Percentiles rank a stretch among this genome's conserved stretches.
phyloP scores from a whole-genome alignment of 2,329 filamentous ascomycete genomes.

The Fonsecaea erecta region DNA sequence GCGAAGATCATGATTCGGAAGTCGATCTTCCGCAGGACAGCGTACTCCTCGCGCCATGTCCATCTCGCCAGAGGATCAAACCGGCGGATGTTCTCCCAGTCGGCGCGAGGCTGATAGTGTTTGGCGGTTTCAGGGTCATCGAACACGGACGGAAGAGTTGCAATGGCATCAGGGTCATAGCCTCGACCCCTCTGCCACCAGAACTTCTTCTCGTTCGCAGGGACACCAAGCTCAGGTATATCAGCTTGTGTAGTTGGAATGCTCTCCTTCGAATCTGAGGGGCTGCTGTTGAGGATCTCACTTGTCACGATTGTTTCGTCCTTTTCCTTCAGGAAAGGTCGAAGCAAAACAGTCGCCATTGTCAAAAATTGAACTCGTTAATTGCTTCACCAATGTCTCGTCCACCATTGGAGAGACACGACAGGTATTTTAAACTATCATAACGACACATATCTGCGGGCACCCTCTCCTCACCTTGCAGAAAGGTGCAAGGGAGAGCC shows the following conservation, averaged over 20 bases:
- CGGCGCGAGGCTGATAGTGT: constrained; percentile 40
- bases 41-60: constrained; percentile 39
- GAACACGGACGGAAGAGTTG: constrained; percentile 51
- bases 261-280: constrained; percentile 16
- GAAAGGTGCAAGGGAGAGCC: not conserved
- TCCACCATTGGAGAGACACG: not conserved
- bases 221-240: constrained; percentile 31
- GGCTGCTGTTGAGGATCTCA: not conserved
- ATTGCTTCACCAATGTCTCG: not conserved
- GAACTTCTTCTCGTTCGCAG: constrained; percentile 37
- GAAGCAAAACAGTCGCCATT: constrained; percentile 1
- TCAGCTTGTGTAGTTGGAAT: not conserved
- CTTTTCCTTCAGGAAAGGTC: constrained; percentile 1
- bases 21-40: constrained; percentile 37
- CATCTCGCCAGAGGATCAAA: constrained; percentile 43
- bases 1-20: constrained; percentile 40
- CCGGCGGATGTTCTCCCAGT: constrained; percentile 47
- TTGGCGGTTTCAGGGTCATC: constrained; percentile 51
- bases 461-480: not conserved
- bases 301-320: not conserved
- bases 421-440: constrained; percentile 1
- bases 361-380: not conserved
- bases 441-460: not conserved
- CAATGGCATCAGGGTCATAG: constrained; percentile 39
- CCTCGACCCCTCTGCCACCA: constrained; percentile 40